Base-by-base conservation (phyloP, 306 rosid species). In the Trifolium fragiferum region DNA sequence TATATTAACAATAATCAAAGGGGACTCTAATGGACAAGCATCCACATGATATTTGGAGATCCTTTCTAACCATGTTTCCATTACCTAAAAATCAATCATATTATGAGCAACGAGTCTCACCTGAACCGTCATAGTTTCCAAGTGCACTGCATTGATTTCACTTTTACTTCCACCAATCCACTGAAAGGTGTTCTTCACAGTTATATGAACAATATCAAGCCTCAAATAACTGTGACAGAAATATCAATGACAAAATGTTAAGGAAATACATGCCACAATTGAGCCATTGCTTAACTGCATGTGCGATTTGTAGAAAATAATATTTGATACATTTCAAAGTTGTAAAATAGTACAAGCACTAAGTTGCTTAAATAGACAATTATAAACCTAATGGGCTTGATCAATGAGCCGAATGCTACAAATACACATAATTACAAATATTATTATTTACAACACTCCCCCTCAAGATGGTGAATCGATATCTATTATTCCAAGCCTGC, bases 201-300 rank as follows among this genome's bases (percentile, higher is more conserved):
- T 92, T 69, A 94, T 89, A 74, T 94, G 99, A 86, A 92, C 96
- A 76, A 94, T 85, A 65, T 94, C 99, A 78, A 94, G 97, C 92
- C 92, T 89, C 96, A 94, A 86, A 84, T 85, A 92, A 81, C 99
- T 94, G 97, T 73, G 46, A 33, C 35, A 81, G 63, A 84, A 84
- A 67, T 60, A 79, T 70, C 76, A 77, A 65, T 16, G 63, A 71
- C n/a, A n/a, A n/a, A 57, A 59, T 60, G 66, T 71, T 67, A 75
- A 81, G 60, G 60, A 49, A 64, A 67, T 11, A 21, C 49, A 70
- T 80, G 57, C 18, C 60, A 70, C 63, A 58, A 49, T 32, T 19
- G 41, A 73, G 55, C 78, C 21, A 57, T 64, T 49, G 30, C 33
- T 64, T 59, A 69, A 49, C 82, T 63, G 41, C 49, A 41, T 37